These are phyloP conservation scores for Xylaria sp. DNA, from an alignment of 2,329 filamentous ascomycete species.

Conservation along the genomic window DNA sequence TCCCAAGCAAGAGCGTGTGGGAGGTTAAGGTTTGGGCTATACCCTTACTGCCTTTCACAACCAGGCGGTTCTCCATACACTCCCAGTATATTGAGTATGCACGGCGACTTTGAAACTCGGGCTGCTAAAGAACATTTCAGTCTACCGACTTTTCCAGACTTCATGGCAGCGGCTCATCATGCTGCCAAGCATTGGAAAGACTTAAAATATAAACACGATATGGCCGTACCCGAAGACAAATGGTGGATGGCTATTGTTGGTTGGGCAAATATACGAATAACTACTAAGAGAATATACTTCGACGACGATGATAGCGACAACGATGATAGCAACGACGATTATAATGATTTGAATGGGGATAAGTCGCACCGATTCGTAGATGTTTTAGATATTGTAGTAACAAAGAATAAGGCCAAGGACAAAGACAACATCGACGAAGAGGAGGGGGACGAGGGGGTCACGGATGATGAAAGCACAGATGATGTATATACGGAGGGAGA, in stretches of 20 bases:
- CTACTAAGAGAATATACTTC: slow-evolving; percentile 18
- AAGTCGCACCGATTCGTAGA: slow-evolving; percentile 19
- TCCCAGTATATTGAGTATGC: background rate
- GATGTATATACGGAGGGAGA: too few species aligned
- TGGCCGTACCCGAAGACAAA: slow-evolving; percentile 7
- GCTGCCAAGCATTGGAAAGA: background rate
- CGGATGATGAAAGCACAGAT: too few species aligned
- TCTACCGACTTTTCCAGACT: background rate
- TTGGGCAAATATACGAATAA: slow-evolving; percentile 12
- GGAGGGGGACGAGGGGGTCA: background rate
- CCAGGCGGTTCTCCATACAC: background rate
- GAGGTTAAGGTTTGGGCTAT: background rate
- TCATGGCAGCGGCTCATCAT: too few species aligned
- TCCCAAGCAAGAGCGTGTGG: background rate
- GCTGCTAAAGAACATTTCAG: background rate
- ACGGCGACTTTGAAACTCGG: background rate
- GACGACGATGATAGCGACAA: slow-evolving; percentile 16
- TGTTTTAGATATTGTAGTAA: slow-evolving; percentile 18
- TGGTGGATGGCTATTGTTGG: slow-evolving; percentile 19
- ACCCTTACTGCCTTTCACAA: background rate
- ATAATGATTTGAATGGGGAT: background rate
- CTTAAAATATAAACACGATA: background rate
- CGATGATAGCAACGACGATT: background rate
- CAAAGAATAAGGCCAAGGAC: background rate
- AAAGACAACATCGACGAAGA: background rate